A percentile compares a stretch with the other conserved stretches of the same genome.
Conservation (phyloP, 441 rosid species). For the Adansonia rubrostipa region DNA sequence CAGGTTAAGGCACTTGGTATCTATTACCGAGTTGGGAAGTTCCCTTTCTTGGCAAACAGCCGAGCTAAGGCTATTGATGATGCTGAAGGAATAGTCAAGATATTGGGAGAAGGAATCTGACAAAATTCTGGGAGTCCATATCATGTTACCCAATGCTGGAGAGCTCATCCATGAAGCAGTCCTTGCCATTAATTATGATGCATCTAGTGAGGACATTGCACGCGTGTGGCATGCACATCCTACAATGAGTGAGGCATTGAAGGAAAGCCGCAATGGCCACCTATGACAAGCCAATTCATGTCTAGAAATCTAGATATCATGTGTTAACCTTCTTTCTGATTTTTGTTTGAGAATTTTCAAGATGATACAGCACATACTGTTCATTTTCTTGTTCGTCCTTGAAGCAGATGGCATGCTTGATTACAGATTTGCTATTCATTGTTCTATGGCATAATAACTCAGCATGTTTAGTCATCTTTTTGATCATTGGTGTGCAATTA, state of each 20-base stretch:
- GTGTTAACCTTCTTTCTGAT: conserved; percentile 25
- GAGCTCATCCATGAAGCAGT: conserved; percentile 97
- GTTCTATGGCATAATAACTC: conserved; percentile 7
- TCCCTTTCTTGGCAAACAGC: conserved; percentile 97
- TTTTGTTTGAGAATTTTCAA: conserved; percentile 22
- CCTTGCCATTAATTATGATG: conserved; percentile 83
- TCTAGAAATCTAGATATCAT: conserved; percentile 40
- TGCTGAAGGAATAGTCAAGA: conserved; percentile 89
- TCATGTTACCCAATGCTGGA: conserved; percentile 93
- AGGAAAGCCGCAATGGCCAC: conserved; percentile 99
- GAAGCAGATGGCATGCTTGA: conserved; percentile 34
- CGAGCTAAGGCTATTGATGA: conserved; percentile 97
- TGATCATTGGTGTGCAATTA: background rate
- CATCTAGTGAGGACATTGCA: conserved; percentile 92
- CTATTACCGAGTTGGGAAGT: conserved; percentile 83
- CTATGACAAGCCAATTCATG: conserved; percentile 96
- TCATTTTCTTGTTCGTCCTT: conserved; percentile 29
- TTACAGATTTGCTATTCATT: conserved; percentile 26
- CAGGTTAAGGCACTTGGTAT: conserved; percentile 86
- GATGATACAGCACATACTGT: conserved; percentile 17
- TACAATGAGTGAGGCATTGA: conserved; percentile 97
- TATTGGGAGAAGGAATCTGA: conserved; percentile 93
- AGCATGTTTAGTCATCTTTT: background rate
- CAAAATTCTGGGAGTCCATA: conserved; percentile 95
- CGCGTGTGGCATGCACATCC: conserved; percentile 99